These are phyloP conservation scores for Penicillium glabrum DNA, from an alignment of 2,329 filamentous ascomycete species.

Conservation along the genomic window DNA sequence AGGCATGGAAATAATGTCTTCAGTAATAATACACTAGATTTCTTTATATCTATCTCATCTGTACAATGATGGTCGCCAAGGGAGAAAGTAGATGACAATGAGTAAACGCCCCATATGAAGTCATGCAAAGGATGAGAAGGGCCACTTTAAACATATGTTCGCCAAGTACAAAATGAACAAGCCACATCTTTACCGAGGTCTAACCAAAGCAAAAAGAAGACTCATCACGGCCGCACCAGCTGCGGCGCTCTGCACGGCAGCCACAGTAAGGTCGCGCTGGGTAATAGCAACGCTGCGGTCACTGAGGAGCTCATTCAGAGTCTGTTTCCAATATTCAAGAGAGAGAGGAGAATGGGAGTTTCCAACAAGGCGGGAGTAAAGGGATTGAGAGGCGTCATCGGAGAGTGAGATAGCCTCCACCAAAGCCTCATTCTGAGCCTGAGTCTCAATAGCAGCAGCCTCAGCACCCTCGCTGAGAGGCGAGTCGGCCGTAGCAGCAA, in stretches of 20 bases:
- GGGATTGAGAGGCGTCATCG: conserved; percentile 9
- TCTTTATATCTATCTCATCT: conserved; percentile 13
- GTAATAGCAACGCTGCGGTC: conserved; percentile 63
- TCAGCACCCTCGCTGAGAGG: neutral
- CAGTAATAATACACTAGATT: conserved; percentile 14
- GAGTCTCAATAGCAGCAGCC: neutral
- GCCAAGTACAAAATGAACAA: conserved; percentile 12
- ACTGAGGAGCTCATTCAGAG: conserved; percentile 62
- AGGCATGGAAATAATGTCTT: neutral
- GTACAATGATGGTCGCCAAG: conserved; percentile 11
- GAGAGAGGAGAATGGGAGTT: conserved; percentile 27
- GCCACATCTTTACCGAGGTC: conserved; percentile 38
- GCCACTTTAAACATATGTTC: neutral
- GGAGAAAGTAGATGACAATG: conserved; percentile 5
- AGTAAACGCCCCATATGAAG: neutral
- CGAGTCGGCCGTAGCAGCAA: neutral
- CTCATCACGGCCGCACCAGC: conserved; percentile 64
- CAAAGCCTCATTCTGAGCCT: neutral
- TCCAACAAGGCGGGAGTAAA: conserved; percentile 24
- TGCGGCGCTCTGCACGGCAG: conserved; percentile 66
- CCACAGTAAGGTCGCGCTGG: conserved; percentile 69
- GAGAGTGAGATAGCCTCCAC: conserved; percentile 1
- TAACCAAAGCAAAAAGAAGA: conserved; percentile 51
- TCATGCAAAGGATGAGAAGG: neutral
- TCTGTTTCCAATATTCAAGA: conserved; percentile 50